Evolutionary conservation across 768 basidiomycete genomes (phyloP), one percentile per base, ranked within the genome.

Genomic region (Psilocybe azurescens): DNA sequence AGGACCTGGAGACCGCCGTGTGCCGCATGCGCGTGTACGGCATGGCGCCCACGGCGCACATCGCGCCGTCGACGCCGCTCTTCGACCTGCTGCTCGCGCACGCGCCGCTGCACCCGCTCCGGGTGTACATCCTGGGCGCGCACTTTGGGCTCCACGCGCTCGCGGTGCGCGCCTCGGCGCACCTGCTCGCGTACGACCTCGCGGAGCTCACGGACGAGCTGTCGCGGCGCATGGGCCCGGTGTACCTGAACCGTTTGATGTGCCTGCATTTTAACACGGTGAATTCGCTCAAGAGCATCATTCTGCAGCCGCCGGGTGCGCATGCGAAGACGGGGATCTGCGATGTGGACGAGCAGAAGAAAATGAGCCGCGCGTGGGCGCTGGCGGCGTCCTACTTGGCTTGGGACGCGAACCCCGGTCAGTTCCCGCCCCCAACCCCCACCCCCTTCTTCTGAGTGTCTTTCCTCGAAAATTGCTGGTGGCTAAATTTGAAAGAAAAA

Each of bases 391-490:
- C 78, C 0, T 73, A 73, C 66, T 60, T 79, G 5, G 71, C 69
- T 8, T 80, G 78, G 78, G 77, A 78, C 56, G 64, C 75, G 1
- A 66, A 70, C 55, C 74, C 78, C 29, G 76, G 78, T 78, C 61
- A 28, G 44, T 24, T 6, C 30, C 38, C 32, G 2, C 24, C 24
- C 24, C 24, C 24, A 3, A 39, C 53, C 56, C 53, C 49, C 38
- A 62, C 38, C 9, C 53, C 38, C 38, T 20, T 20, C 24, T 24
- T 24, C 24, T 24, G 24, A 24, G 24, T 36, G 33, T 11, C 11
- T 11, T 36, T 36, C 33, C 33, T 11, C 6, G 33, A 36, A 36
- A 7, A 7, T 36, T 36, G 2, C 41, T 14, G 3, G 7, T 14
- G 38, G 11, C n/a, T 44, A 14, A 14, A 9, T 39, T 44, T n/a